A percentile compares a stretch with the other conserved stretches of the same genome.
Conservation (phyloP, 1,139 yeast genomes). For the Groenewaldozyma auringiensis region DNA sequence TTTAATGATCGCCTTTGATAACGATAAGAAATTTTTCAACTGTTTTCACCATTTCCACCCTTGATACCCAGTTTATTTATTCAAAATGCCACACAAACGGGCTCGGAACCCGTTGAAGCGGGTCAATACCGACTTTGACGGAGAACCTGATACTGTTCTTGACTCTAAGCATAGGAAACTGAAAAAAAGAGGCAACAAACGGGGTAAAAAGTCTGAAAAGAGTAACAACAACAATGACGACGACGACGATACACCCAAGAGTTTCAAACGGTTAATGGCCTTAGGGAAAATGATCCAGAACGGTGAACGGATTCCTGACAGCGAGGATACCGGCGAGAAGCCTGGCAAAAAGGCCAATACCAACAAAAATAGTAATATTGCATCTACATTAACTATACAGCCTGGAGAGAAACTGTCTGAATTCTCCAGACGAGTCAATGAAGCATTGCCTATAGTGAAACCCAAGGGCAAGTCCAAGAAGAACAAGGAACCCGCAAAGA, state of each 20-base stretch:
- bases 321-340: constrained; percentile 6
- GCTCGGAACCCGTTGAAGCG: constrained; percentile 25
- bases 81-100: constrained; percentile 24
- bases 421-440: constrained; percentile 33
- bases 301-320: constrained; percentile 5
- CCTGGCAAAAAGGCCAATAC: constrained; percentile 6
- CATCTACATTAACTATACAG: constrained; percentile 19
- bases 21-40: too few species aligned
- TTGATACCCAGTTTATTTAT: too few species aligned
- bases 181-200: constrained; percentile 7
- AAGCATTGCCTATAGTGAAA: constrained; percentile 33
- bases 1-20: background rate
- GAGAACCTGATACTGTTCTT: constrained; percentile 19
- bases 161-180: background rate
- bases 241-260: constrained; percentile 29
- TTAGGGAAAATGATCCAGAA: constrained; percentile 17
- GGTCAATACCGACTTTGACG: constrained; percentile 19
- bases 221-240: constrained; percentile 15
- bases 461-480: constrained; percentile 27
- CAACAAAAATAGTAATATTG: constrained; percentile 2
- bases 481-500: constrained; percentile 19
- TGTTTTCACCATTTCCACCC: too few species aligned
- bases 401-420: constrained; percentile 33
- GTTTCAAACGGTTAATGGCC: constrained; percentile 26
- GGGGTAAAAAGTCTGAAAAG: constrained; percentile 10